A percentile compares a stretch with the other conserved stretches of the same genome.
Evolutionary conservation across 2,329 filamentous ascomycete genomes (phyloP).

Genomic region (Chalara sp.): DNA sequence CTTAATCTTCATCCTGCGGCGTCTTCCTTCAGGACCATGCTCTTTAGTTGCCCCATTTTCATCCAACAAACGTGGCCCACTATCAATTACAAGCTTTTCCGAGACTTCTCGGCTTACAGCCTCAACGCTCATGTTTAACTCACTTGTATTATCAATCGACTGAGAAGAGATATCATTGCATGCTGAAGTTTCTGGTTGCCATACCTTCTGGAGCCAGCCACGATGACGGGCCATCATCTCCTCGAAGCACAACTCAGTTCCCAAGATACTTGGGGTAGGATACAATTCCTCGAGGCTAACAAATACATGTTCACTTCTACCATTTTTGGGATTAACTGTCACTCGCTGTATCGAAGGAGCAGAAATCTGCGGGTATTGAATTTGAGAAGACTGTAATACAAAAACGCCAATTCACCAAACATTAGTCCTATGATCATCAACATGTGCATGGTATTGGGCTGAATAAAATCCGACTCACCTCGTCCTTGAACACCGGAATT

Average conservation of each 20-base stretch:
- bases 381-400: conserved; percentile 53
- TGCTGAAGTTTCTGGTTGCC: conserved; percentile 33
- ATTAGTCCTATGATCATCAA: conserved; percentile 99
- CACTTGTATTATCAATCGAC: conserved; percentile 7
- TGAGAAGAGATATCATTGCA: conserved; percentile 1
- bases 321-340: conserved; percentile 69
- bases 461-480: conserved; percentile 60
- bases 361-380: conserved; percentile 53
- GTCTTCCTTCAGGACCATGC: conserved; percentile 39
- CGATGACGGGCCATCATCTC: conserved; percentile 75
- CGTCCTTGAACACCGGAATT: conserved; percentile 90
- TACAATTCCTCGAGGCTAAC: conserved; percentile 84
- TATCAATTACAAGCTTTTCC: conserved; percentile 27
- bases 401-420: conserved; percentile 44
- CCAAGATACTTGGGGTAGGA: conserved; percentile 63
- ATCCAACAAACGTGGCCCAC: conserved; percentile 39
- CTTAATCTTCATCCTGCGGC: conserved; percentile 70
- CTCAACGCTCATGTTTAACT: conserved; percentile 11
- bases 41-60: conserved; percentile 51
- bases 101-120: conserved; percentile 22
- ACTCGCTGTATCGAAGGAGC: conserved; percentile 69
- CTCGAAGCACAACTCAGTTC: conserved; percentile 81
- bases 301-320: conserved; percentile 79
- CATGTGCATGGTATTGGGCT: conserved; percentile 44
- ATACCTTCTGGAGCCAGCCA: conserved; percentile 58